Evolutionary conservation across 306 rosid genomes (phyloP), one percentile per base, ranked within the genome.

Genomic region (Myrica gale): DNA sequence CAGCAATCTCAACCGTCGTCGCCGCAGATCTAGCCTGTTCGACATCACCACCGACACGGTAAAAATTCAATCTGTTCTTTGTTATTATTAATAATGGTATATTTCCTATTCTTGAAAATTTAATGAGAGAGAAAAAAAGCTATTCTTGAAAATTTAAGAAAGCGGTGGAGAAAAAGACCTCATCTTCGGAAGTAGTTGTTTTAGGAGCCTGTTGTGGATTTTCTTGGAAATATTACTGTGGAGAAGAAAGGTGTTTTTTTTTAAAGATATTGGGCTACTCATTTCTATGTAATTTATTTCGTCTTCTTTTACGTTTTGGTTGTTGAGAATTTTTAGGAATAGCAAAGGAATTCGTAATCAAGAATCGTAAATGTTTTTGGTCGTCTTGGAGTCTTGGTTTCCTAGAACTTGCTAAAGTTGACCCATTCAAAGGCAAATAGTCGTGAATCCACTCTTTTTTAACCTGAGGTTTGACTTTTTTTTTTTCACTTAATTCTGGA

Each of bases 11-110:
- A 96, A 92, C 70, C 98, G 99, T 91, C 96, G 99, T 23, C 99
- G 99, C 85, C 99, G 99, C 74, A 87, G 99, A 88, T 92, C 99
- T 72, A 96, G 99, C 81, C 98, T 96, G 61, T 96, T 96, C 5
- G 99, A 96, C 48, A 96, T 96, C 88, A 96, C 99, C 76, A 89
- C 99, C 1, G 99, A 96, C 74, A 76, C 96, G 81, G 99, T 96
- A 88, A 72, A 48, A 2, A 13, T 17, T 63, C 19, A 1, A 32
- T 56, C 5, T 46, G 15, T 23, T 19, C 67, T 19, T 42, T n/a
- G 17, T 7, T 47, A 5, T 44, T 23, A 23, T 23, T 23, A 23
- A 23, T 23, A 23, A 23, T 23, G 26, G 26, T 23, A 1, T 23
- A 23, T 23, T 23, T 23, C 26, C 26, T 23, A 23, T 23, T 23